Percentiles rank a stretch among this genome's conserved stretches.
phyloP scores from a whole-genome alignment of 768 basidiomycete genomes.

The Pulveroboletus sp. region DNA sequence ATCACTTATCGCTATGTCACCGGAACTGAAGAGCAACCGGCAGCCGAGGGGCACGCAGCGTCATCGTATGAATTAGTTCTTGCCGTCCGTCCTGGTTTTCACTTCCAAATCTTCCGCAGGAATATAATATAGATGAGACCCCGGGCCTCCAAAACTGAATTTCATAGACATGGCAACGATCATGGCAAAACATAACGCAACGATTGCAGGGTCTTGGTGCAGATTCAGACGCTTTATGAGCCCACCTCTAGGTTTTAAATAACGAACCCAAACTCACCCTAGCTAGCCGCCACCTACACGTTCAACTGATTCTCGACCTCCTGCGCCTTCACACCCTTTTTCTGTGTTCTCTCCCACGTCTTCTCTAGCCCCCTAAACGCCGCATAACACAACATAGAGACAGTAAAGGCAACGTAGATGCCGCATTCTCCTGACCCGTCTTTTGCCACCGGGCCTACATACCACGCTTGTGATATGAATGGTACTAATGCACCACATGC shows the following conservation, averaged over 20 bases:
- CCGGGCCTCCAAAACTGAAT: too few species aligned
- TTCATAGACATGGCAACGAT: too few species aligned
- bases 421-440: slow-evolving; percentile 48
- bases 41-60: too few species aligned
- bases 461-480: slow-evolving; percentile 55
- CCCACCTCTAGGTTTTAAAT: background rate
- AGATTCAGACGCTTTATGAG: too few species aligned
- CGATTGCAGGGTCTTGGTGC: too few species aligned
- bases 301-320: slow-evolving; percentile 3
- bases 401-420: slow-evolving; percentile 38
- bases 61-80: too few species aligned
- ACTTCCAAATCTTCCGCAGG: too few species aligned
- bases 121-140: too few species aligned
- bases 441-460: slow-evolving; percentile 45
- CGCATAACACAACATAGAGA: slow-evolving; percentile 31
- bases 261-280: background rate
- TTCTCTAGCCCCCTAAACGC: slow-evolving; percentile 30
- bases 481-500: slow-evolving; percentile 40
- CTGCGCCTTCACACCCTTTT: background rate
- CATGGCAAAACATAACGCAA: too few species aligned
- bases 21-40: too few species aligned
- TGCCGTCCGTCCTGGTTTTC: too few species aligned
- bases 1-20: too few species aligned
- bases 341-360: slow-evolving; percentile 6
- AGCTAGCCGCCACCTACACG: background rate